Evolutionary conservation across 257 asterid species (phyloP).

Genomic region (Nicotiana benthamiana): DNA sequence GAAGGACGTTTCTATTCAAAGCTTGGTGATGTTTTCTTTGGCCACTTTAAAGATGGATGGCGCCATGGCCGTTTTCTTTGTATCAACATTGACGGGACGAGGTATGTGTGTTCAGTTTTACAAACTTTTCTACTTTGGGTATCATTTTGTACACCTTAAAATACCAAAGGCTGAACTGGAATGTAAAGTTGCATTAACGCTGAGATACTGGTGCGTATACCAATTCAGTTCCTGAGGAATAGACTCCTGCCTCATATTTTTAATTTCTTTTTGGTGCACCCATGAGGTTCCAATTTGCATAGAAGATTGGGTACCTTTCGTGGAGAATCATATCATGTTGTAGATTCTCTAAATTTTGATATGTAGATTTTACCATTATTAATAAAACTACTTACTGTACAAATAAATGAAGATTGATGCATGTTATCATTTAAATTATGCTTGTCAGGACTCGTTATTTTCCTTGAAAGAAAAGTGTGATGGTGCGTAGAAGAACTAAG

Average conservation of each 20-base stretch:
- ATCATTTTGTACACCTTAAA: not conserved
- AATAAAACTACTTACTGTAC: too few relatives aligned
- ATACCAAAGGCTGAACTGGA: not conserved
- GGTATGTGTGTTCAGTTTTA: conserved; percentile 29
- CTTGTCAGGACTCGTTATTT: not conserved
- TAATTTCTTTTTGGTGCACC: too few relatives aligned
- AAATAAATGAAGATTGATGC: too few relatives aligned
- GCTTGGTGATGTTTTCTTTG: conserved; percentile 77
- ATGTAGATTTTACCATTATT: too few relatives aligned
- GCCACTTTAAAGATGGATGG: conserved; percentile 97
- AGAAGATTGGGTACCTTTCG: too few relatives aligned
- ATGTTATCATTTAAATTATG: too few relatives aligned
- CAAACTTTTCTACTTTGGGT: not conserved
- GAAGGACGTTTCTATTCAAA: conserved; percentile 90
- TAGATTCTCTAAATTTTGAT: too few relatives aligned
- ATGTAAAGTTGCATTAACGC: not conserved
- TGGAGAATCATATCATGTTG: too few relatives aligned
- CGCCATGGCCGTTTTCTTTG: conserved; percentile 80
- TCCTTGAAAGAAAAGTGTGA: not conserved
- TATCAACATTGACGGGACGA: conserved; percentile 74
- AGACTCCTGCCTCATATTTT: too few relatives aligned
- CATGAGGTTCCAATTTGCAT: too few relatives aligned
- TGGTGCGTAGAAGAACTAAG: not conserved
- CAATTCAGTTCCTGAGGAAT: too few relatives aligned
- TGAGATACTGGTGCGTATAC: not conserved